Evolutionary conservation across 257 asterid genomes (phyloP).

Genomic region (Lycium ferocissimum): DNA sequence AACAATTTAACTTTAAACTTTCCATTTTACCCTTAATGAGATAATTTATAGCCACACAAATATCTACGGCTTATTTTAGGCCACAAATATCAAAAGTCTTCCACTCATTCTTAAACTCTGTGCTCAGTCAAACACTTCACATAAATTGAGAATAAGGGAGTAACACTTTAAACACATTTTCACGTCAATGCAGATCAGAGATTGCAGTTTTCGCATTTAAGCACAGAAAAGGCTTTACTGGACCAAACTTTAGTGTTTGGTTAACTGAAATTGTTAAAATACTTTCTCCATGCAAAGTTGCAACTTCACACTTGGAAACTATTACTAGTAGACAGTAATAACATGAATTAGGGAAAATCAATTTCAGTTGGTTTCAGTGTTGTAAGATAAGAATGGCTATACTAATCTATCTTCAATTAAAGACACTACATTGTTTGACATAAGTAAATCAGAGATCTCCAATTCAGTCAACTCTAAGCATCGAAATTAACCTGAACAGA

Average conservation of each 20-base stretch:
- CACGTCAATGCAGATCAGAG: slow-evolving; percentile 9
- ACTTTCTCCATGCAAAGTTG: neutral
- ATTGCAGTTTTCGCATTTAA: neutral
- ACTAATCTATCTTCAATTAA: neutral
- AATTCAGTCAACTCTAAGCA: slow-evolving; percentile 21
- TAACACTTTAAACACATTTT: neutral
- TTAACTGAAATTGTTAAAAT: neutral
- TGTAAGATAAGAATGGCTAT: neutral
- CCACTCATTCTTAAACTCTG: too few species aligned
- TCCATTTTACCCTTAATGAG: too few species aligned
- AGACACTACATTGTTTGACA: neutral
- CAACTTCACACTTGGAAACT: neutral
- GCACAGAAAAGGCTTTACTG: neutral
- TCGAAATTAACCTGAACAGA: neutral
- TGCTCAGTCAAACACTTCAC: too few species aligned
- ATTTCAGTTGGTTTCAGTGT: slow-evolving; percentile 6
- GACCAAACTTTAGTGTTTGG: neutral
- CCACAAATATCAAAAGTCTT: too few species aligned
- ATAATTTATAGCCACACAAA: too few species aligned
- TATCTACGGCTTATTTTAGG: too few species aligned
- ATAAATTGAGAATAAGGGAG: neutral
- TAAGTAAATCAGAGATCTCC: slow-evolving; percentile 17
- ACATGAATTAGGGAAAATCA: neutral
- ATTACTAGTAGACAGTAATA: neutral
- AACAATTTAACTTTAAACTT: too few species aligned